Conservation (phyloP, 2,329 filamentous ascomycete genomes). For the Pezicula neosporulosa region DNA sequence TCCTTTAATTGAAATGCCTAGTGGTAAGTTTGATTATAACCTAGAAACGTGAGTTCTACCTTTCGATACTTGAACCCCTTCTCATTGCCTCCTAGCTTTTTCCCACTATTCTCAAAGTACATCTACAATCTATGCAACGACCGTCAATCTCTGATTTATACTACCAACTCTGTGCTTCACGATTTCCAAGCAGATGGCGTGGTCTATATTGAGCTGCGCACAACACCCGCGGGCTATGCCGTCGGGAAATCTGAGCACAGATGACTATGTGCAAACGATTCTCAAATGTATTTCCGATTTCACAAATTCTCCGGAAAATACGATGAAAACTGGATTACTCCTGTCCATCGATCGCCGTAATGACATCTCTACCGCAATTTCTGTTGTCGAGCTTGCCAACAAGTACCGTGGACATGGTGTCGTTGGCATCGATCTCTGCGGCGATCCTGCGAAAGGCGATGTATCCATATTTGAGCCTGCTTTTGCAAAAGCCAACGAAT, state of each 20-base stretch:
- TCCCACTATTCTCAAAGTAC: constrained; percentile 73
- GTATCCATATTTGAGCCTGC: constrained; percentile 56
- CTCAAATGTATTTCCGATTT: constrained; percentile 58
- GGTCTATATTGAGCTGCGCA: constrained; percentile 75
- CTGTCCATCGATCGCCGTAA: constrained; percentile 71
- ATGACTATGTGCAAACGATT: constrained; percentile 63
- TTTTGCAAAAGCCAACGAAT: constrained; percentile 52
- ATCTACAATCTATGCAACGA: constrained; percentile 75
- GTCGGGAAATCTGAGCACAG: constrained; percentile 45
- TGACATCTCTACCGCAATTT: constrained; percentile 52
- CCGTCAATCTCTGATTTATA: constrained; percentile 52
- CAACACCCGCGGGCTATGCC: constrained; percentile 70
- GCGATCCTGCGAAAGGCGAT: constrained; percentile 64
- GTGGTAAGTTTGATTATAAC: constrained; percentile 68
- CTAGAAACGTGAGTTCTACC: constrained; percentile 55
- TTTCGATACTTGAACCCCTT: background rate
- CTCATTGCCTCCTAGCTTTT: constrained; percentile 54
- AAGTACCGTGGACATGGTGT: constrained; percentile 51
- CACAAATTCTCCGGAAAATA: constrained; percentile 21
- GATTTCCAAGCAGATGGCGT: constrained; percentile 71
- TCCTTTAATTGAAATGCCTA: constrained; percentile 65
- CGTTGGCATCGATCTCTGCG: constrained; percentile 76
- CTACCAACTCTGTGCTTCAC: constrained; percentile 61
- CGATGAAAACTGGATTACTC: constrained; percentile 63
- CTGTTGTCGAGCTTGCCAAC: constrained; percentile 61